Percentiles rank a stretch among this genome's conserved stretches.
These are phyloP conservation scores for Coemansia sp. DNA, from an alignment of 192 early-diverging fungal species.

Conservation along the genomic window DNA sequence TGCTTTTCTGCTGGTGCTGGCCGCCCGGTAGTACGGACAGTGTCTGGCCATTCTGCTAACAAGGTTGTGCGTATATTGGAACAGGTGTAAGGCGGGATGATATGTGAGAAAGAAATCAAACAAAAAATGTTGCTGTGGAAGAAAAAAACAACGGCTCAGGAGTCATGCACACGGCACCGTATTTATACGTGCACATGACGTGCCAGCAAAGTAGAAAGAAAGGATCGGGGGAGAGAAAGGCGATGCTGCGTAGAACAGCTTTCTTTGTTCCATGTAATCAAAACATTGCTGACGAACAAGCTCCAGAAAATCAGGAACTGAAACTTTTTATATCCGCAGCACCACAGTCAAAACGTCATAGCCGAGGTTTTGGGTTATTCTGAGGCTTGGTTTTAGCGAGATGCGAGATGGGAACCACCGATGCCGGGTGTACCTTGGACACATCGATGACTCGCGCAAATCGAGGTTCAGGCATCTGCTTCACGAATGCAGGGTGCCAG, in stretches of 20 bases:
- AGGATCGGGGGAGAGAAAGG: background rate
- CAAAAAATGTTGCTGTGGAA: background rate
- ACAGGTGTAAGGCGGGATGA: too few species aligned
- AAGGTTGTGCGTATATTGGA: too few species aligned
- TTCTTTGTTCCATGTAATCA: too few species aligned
- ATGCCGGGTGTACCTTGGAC: constrained; percentile 27
- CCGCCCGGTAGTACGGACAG: background rate
- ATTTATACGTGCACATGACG: too few species aligned
- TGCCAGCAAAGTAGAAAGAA: too few species aligned
- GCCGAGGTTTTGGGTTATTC: constrained; percentile 3
- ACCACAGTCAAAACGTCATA: background rate
- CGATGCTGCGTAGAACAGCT: background rate
- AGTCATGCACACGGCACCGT: too few species aligned
- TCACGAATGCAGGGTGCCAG: constrained; percentile 13
- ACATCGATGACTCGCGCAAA: constrained; percentile 21
- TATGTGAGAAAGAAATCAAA: background rate
- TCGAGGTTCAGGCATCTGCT: background rate
- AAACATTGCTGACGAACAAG: background rate
- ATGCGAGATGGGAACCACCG: background rate
- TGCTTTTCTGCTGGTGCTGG: background rate
- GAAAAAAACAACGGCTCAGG: too few species aligned
- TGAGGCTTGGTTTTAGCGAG: constrained; percentile 5
- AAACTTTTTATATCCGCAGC: background rate
- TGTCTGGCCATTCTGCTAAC: background rate
- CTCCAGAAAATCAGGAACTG: background rate